These are phyloP conservation scores for Tolypocladium endophyticum DNA, from an alignment of 2,329 filamentous ascomycete species.

Conservation along the genomic window DNA sequence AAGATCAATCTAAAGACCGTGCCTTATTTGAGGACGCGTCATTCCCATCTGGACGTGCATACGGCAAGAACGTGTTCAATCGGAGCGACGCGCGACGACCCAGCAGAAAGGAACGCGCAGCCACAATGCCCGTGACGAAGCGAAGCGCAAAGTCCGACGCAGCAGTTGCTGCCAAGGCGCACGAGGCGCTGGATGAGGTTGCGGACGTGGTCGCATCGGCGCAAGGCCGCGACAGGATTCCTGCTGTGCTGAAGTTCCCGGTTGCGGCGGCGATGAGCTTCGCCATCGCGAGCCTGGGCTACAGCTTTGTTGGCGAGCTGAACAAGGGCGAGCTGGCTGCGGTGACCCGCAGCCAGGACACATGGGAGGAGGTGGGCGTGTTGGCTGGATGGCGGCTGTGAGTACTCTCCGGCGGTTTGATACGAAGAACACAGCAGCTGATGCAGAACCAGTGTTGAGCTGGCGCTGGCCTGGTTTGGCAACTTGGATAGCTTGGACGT, in stretches of 20 bases:
- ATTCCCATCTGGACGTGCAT: not conserved
- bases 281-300: constrained; percentile 51
- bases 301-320: constrained; percentile 49
- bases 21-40: not conserved
- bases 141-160: constrained; percentile 11
- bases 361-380: constrained; percentile 48
- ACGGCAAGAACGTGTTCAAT: not conserved
- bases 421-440: not conserved
- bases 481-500: constrained; percentile 66
- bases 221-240: constrained; percentile 21
- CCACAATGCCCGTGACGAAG: constrained; percentile 10
- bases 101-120: not conserved
- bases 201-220: not conserved
- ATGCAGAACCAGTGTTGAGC: constrained; percentile 42
- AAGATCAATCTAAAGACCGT: not conserved
- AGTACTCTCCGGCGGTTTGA: constrained; percentile 17
- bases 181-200: constrained; percentile 6
- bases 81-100: not conserved
- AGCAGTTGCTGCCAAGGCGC: constrained; percentile 6
- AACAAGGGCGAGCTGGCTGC: constrained; percentile 55
- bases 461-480: constrained; percentile 63
- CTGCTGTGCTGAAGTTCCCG: constrained; percentile 37
- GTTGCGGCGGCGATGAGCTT: constrained; percentile 45
- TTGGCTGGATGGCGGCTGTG: constrained; percentile 45
- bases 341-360: constrained; percentile 54